Evolutionary conservation across 2,329 filamentous ascomycete species (phyloP), one percentile per base, ranked within the genome.

Genomic region (Grosmannia serpens): DNA sequence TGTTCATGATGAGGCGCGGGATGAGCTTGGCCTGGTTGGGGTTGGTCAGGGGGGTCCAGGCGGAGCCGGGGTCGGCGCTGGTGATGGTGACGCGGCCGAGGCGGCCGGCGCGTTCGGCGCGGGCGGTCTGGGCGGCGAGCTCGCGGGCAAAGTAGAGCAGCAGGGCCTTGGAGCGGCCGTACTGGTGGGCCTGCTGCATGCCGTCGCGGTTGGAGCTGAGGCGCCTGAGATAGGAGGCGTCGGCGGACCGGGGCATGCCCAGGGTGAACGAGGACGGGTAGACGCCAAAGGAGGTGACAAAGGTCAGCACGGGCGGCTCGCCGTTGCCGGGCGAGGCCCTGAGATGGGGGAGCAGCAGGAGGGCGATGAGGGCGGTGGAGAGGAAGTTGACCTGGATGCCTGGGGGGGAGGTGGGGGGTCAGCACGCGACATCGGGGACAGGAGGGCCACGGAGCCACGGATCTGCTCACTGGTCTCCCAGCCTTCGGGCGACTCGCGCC

Each of bases 261-360:
- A 73, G 70, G 33, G 70, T 72, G 63, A 70, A 71, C 7, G 69
- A 70, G 0, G 70, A 68, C 4, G 70, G 70, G 46, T 72, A 73
- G 26, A 73, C 67, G 60, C 69, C 70, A 57, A 73, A 73, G 33
- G 68, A 68, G 1, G 70, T 73, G 59, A 72, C 69, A 27, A 73
- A 72, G 22, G 70, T 73, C 3, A 73, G 61, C 3, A 72, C 70
- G 17, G 71, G 70, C 24, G 70, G 70, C 17, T 63, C 62, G 1
- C 64, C 67, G 52, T 69, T 71, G 13, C 60, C 52, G 1, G 61
- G 57, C 15, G 69, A 61, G 27, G 58, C 15, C 41, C 29, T 33
- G 55, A 72, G 69, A 2, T 64, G 49, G 0, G 70, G 70, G 1
- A 72, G 62, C 15, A 72, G 59, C 10, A 72, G 65, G 1, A 73